These are phyloP conservation scores for Perilla frutescens DNA, from an alignment of 257 asterid genomes.

Conservation along the genomic window DNA sequence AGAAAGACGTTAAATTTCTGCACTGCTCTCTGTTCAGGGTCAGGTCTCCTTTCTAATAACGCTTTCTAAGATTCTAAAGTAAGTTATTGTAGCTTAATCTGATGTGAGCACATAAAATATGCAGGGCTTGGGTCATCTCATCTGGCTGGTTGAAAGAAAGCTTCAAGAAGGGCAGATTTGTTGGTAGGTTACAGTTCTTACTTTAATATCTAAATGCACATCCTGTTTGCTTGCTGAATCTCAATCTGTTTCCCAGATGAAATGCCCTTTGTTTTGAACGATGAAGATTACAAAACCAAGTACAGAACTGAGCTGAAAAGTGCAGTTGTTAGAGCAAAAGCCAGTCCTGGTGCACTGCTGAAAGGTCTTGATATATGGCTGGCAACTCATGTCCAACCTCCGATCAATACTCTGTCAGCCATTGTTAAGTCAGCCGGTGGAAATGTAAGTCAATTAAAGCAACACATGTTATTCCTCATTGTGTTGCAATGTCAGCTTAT, in stretches of 20 bases:
- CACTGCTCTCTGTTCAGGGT: conserved; percentile 96
- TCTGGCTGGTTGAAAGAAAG: conserved; percentile 93
- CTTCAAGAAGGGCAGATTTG: conserved; percentile 71
- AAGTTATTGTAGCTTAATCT: conserved; percentile 8
- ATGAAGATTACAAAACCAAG: conserved; percentile 62
- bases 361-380: conserved; percentile 75
- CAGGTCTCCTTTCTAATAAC: conserved; percentile 39
- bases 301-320: conserved; percentile 63
- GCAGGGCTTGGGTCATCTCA: conserved; percentile 91
- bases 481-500: background rate
- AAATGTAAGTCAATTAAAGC: conserved; percentile 61
- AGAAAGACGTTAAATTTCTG: conserved; percentile 85
- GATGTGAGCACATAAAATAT: conserved; percentile 12
- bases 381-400: conserved; percentile 76
- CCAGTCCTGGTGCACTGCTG: conserved; percentile 61
- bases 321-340: conserved; percentile 69
- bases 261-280: conserved; percentile 67
- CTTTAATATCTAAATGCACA: conserved; percentile 4
- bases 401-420: conserved; percentile 58
- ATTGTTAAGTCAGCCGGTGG: conserved; percentile 82
- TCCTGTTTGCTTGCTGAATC: background rate
- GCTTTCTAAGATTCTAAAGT: conserved; percentile 20
- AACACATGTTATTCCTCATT: background rate
- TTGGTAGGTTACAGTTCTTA: conserved; percentile 53
- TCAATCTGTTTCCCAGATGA: conserved; percentile 66